phyloP scores from a whole-genome alignment of 805 yeast species.

The Komagataella pastoris region DNA sequence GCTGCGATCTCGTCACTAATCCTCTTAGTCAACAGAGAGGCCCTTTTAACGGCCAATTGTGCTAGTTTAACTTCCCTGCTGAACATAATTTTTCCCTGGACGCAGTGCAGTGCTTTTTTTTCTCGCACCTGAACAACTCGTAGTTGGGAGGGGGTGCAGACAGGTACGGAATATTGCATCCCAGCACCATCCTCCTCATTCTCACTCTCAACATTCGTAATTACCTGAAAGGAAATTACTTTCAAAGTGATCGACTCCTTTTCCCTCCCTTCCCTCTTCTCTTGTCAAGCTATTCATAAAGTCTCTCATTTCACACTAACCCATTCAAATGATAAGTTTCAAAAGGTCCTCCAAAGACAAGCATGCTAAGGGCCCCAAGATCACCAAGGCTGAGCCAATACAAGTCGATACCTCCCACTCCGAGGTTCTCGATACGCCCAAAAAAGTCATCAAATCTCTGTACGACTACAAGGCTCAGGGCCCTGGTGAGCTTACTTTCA shows the following conservation, averaged over 20 bases:
- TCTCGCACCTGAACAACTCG: background rate
- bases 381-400: slow-evolving; percentile 1
- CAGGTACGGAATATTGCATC: background rate
- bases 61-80: slow-evolving; percentile 68
- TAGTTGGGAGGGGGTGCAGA: background rate
- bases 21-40: slow-evolving; percentile 59
- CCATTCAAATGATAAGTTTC: slow-evolving; percentile 5
- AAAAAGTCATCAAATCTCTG: slow-evolving; percentile 72
- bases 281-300: background rate
- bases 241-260: background rate
- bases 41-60: slow-evolving; percentile 80
- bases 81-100: slow-evolving; percentile 1
- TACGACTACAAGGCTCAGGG: slow-evolving; percentile 69
- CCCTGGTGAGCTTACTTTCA: slow-evolving; percentile 68
- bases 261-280: background rate
- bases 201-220: background rate
- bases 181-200: background rate
- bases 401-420: slow-evolving; percentile 2
- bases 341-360: slow-evolving; percentile 19
- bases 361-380: slow-evolving; percentile 9
- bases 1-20: slow-evolving; percentile 43
- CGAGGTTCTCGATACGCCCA: slow-evolving; percentile 27
- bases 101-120: background rate
- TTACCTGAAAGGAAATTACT: background rate
- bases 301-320: background rate